These are phyloP conservation scores for Inga oerstediana DNA, from an alignment of 306 rosid species.

Conservation along the genomic window DNA sequence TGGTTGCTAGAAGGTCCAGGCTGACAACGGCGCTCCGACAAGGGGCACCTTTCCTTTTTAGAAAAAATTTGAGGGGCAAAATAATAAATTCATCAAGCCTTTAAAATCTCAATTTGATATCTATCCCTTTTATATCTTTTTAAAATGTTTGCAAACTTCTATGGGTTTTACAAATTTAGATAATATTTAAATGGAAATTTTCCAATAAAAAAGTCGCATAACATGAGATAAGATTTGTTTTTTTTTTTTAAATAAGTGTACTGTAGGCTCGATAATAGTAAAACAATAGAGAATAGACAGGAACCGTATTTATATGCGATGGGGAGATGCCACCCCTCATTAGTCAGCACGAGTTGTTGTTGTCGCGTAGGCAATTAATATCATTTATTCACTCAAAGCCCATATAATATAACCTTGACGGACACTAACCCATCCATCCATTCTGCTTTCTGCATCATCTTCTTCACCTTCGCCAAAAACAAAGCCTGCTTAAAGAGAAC, in stretches of 20 bases:
- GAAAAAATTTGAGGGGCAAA: too few species aligned
- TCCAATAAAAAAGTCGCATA: too few species aligned
- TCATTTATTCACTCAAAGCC: background rate
- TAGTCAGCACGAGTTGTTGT: background rate
- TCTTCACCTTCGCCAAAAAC: background rate
- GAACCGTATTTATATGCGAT: background rate
- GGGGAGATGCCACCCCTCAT: background rate
- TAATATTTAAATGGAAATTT: too few species aligned
- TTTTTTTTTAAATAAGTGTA: too few species aligned
- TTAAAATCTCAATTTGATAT: too few species aligned
- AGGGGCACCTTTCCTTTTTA: too few species aligned
- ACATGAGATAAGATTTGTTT: background rate
- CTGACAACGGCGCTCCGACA: too few species aligned
- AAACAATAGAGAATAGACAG: background rate
- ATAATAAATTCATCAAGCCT: too few species aligned
- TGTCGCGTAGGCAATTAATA: slow-evolving; percentile 3
- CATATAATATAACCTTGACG: background rate
- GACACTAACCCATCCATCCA: background rate
- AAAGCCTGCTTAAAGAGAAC: background rate
- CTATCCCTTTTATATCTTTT: too few species aligned
- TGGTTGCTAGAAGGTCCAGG: too few species aligned
- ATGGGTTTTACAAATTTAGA: too few species aligned
- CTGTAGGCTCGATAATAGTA: background rate
- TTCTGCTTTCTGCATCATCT: background rate
- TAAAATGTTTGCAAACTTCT: too few species aligned